Base-by-base conservation (phyloP, 2,329 filamentous ascomycete genomes). In the Hirsutella rhossiliensis region DNA sequence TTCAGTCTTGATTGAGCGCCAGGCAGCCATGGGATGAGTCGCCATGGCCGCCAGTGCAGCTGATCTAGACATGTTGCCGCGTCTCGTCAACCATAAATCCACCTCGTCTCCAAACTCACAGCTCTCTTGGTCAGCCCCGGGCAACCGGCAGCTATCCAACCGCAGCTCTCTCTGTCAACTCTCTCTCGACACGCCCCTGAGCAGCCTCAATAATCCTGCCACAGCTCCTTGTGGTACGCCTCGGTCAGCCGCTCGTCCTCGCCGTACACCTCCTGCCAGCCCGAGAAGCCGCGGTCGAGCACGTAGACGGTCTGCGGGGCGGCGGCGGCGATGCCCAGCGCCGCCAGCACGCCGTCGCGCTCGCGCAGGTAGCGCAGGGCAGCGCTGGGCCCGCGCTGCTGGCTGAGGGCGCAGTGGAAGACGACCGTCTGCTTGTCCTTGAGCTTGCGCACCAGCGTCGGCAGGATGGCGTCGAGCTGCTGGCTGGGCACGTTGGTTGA, bases 361-460 rank as follows among this genome's bases (percentile, higher is more conserved):
- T 88, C 84, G 31, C 84, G 69, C 48, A 89, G 53, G 62, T 96
- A 97, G 55, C 75, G 73, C 53, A 95, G 65, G 4, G 92, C 92
- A 4, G 90, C 88, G 42, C 76, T 76, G 0, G 92, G 92, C 0
- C 92, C 92, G 1, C 92, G 75, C 66, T 95, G 84, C 68, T 97
- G 92, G 52, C 84, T 90, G 44, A 97, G 69, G 17, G 86, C 84
- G 64, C 92, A 98, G 67, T 98, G 92, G 62, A 98, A 98, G 1
- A 98, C 78, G 13, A 98, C 87, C 11, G 75, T 82, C 45, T 92
- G 78, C 62, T 87, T 88, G 57, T 82, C 79, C 51, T 78, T 69
- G 40, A 96, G 75, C 38, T 75, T 80, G 45, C 87, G 79, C 12
- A 94, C 72, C n/a, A 98, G 77, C 50, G 88, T 86, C 0, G 89